Evolutionary conservation across 2,329 filamentous ascomycete genomes (phyloP).

Genomic region (Alternaria ventricosa): DNA sequence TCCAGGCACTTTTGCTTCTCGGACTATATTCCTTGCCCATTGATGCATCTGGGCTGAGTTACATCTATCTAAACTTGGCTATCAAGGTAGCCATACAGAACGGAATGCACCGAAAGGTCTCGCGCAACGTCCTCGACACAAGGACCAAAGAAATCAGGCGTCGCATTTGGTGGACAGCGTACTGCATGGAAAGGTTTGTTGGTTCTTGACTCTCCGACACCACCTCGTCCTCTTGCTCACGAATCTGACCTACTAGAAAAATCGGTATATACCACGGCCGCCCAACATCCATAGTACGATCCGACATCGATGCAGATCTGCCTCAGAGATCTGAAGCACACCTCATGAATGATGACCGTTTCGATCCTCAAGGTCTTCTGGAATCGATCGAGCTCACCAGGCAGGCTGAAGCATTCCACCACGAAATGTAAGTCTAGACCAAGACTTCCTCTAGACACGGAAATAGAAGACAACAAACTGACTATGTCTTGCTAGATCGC

Average conservation of each 20-base stretch:
- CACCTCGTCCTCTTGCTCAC: background rate
- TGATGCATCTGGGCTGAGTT: slow-evolving; percentile 63
- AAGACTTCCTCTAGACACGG: background rate
- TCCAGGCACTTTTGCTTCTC: slow-evolving; percentile 64
- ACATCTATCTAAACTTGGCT: slow-evolving; percentile 63
- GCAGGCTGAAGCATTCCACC: slow-evolving; percentile 11
- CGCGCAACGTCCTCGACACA: slow-evolving; percentile 2
- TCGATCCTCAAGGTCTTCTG: slow-evolving; percentile 2
- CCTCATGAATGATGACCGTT: background rate
- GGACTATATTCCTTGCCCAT: slow-evolving; percentile 63
- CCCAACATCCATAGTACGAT: slow-evolving; percentile 14
- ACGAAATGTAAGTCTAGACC: slow-evolving; percentile 10
- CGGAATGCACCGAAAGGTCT: slow-evolving; percentile 61
- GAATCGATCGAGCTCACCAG: slow-evolving; percentile 12
- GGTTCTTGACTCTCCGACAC: background rate
- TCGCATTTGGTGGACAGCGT: slow-evolving; percentile 22
- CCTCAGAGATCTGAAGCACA: background rate
- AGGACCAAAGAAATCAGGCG: slow-evolving; percentile 17
- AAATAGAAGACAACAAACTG: background rate
- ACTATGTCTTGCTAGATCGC: background rate
- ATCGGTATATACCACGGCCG: slow-evolving; percentile 22
- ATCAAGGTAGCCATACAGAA: slow-evolving; percentile 66
- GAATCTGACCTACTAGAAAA: background rate
- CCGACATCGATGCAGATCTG: slow-evolving; percentile 18
- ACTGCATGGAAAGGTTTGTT: slow-evolving; percentile 21